A percentile compares a stretch with the other conserved stretches of the same genome.
These are phyloP conservation scores for Teunomyces atbi DNA, from an alignment of 805 yeast species.

Conservation along the genomic window DNA sequence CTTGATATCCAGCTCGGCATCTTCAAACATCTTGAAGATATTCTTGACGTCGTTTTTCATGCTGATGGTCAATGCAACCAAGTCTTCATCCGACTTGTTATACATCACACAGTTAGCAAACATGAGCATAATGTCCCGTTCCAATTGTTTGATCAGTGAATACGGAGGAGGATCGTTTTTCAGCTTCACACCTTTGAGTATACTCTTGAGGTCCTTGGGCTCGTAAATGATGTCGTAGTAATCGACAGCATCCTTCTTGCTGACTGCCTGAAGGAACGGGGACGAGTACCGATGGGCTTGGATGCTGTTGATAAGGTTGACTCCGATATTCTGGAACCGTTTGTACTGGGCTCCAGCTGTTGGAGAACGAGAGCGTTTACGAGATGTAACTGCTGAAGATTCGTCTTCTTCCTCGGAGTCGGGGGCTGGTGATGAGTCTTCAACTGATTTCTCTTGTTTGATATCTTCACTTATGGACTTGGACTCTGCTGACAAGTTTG, in stretches of 20 bases:
- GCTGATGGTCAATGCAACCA: conserved; percentile 59
- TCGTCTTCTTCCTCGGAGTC: conserved; percentile 6
- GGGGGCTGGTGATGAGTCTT: conserved; percentile 3
- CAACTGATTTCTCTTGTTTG: conserved; percentile 10
- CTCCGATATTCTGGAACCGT: conserved; percentile 59
- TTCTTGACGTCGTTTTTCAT: conserved; percentile 69
- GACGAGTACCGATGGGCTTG: conserved; percentile 72
- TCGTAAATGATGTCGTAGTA: conserved; percentile 57
- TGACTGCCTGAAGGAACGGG: conserved; percentile 70
- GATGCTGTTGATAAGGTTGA: conserved; percentile 61
- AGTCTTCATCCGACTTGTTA: conserved; percentile 62
- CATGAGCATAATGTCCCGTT: conserved; percentile 70
- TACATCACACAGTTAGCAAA: conserved; percentile 85
- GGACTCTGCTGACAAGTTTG: conserved; percentile 5
- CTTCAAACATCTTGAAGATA: conserved; percentile 57
- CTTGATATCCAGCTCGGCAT: conserved; percentile 37
- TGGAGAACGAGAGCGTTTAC: conserved; percentile 17
- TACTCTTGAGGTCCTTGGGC: conserved; percentile 69
- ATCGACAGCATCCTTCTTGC: conserved; percentile 63
- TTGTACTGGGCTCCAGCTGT: conserved; percentile 33
- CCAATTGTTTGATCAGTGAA: conserved; percentile 59
- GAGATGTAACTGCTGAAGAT: conserved; percentile 2
- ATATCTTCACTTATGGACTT: conserved; percentile 10
- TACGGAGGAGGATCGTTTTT: conserved; percentile 37
- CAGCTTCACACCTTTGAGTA: conserved; percentile 52